Evolutionary conservation across 345 rosid species (phyloP), one percentile per base, ranked within the genome.

Genomic region (Hypericum androsaemum): DNA sequence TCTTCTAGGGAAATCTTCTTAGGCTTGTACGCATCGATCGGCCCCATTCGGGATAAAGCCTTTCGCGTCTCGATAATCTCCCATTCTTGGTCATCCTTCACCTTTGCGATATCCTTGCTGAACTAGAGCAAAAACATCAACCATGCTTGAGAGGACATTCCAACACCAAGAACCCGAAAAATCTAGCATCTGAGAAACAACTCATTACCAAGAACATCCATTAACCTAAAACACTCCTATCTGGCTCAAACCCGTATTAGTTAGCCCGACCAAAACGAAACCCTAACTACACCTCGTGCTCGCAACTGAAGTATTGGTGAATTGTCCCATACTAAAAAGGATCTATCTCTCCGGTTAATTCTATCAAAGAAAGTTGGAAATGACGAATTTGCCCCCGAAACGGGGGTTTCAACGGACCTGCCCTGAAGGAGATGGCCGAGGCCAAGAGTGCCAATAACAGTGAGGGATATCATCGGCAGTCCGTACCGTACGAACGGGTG

Each of bases 351-450:
- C n/a, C n/a, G n/a, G n/a, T n/a, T 22, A 22, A 22, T 22, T 22
- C 32, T 22, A 22, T 22, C 32, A 22, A 22, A 22, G 4, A 22
- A 22, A 8, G 22, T 12, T 46, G 22, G 32, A 22, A 46, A 46
- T 13, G 7, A 46, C 9, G 22, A 46, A 14, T 12, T 46, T 32
- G 22, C 8, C 22, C 8, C n/a, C n/a, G 15, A n/a, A 12, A n/a
- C 3, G 47, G 35, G 61, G 22, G 51, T 51, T 10, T 14, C 36
- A 41, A 70, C 89, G 8, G 57, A 84, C 96, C 98, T 78, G 77
- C 94, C 97, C 74, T 85, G 98, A 64, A 85, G 72, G 60, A 92
- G 95, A 60, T 92, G 98, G 61, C 77, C 84, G 10, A 92, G 86
- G 0, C 97, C 95, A 5, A 83, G 43, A 5, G 94, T 78, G 16